Evolutionary conservation across 495 filamentous ascomycete genomes (phyloP), one percentile per base, ranked within the genome.

Genomic region (Penicilliopsis zonata): DNA sequence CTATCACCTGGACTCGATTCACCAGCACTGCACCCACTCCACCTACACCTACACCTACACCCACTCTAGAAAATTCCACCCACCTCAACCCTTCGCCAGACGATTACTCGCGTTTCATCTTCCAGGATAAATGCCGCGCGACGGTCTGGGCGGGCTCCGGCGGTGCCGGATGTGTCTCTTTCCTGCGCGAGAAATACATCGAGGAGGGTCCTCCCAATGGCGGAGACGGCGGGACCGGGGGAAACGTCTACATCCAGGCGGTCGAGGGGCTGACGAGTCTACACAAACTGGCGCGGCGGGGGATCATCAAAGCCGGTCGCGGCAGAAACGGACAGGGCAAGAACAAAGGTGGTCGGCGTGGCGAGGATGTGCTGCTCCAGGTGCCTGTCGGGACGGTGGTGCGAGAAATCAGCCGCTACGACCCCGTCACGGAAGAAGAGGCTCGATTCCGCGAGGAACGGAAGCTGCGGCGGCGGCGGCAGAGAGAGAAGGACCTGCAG

Each of bases 321-420:
- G 90, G 90, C 4, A 81, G 70, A 47, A 85, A 83, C 46, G 90
- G 90, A 5, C 79, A 84, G 54, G 90, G 90, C 2, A 87, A 85
- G 46, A 71, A 70, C 31, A 71, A 73, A 33, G 78, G 82, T 19
- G 90, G 90, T 2, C 72, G 74, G 46, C 69, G 85, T 33, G 90
- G 90, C 13, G 76, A 85, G 1, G 90, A 98, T 57, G 50, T 96
- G 2, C 58, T 96, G 33, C 74, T 98, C 26, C 74, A 80, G 21
- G 90, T 98, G 5, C 90, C 92, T 1, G 82, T 96, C 6, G 90
- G 90, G 9, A 96, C 90, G 0, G 78, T 96, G 8, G 68, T 98
- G 2, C 69, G 82, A 13, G 90, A 98, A 53, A 59, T 94, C 8
- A 67, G 67, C 30, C 69, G 90, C 14, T 58, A 72, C 30, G 87